phyloP scores from a whole-genome alignment of 192 early-diverging fungal species.

The Kickxella alabastrina region DNA sequence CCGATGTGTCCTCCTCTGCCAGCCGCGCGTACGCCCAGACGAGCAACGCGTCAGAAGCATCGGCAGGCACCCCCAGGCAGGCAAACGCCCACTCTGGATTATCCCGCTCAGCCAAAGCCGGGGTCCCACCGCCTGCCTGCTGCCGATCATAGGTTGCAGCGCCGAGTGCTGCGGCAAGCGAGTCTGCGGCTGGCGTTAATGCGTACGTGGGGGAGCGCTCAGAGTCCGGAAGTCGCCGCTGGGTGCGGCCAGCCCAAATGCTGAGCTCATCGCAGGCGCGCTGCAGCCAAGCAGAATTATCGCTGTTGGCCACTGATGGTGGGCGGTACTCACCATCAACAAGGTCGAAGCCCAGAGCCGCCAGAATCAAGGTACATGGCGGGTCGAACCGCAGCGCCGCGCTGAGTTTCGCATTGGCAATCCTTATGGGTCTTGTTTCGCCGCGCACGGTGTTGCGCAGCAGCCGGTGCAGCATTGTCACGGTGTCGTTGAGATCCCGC shows the following conservation, averaged over 20 bases:
- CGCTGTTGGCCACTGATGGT: not conserved
- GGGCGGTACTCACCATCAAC: slow-evolving; percentile 21
- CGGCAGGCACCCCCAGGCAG: slow-evolving; percentile 40
- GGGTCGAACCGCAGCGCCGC: slow-evolving; percentile 36
- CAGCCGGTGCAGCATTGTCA: slow-evolving; percentile 15
- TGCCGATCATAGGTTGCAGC: not conserved
- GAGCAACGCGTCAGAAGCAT: slow-evolving; percentile 49
- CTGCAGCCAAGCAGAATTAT: slow-evolving; percentile 11
- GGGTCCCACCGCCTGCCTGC: not conserved
- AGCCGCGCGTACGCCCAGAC: slow-evolving; percentile 53
- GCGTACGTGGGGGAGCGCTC: not conserved
- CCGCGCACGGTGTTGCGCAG: slow-evolving; percentile 26
- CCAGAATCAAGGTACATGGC: slow-evolving; percentile 31
- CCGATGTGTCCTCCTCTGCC: slow-evolving; percentile 43
- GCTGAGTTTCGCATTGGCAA: slow-evolving; percentile 13
- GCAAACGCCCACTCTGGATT: slow-evolving; percentile 17
- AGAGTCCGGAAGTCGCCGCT: not conserved
- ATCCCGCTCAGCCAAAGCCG: slow-evolving; percentile 1
- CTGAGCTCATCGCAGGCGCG: slow-evolving; percentile 26
- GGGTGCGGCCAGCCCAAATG: not conserved
- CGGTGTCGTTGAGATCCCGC: slow-evolving; percentile 27
- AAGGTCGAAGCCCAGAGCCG: slow-evolving; percentile 29
- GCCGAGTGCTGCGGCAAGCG: not conserved
- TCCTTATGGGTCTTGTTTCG: slow-evolving; percentile 15
- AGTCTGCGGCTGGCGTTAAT: not conserved